Evolutionary conservation across 768 basidiomycete species (phyloP).

Genomic region (Basidioascus undulatus): DNA sequence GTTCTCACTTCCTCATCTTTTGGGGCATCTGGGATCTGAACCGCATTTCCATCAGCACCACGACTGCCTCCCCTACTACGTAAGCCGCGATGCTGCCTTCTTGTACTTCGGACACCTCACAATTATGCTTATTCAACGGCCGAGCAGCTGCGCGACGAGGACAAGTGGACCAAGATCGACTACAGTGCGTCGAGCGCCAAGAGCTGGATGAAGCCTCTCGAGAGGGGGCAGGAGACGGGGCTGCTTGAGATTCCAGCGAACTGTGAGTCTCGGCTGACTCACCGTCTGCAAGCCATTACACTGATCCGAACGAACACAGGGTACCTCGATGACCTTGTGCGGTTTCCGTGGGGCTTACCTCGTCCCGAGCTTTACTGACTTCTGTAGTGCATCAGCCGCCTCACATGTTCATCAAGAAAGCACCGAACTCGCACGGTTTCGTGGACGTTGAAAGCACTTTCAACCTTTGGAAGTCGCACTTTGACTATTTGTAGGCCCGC

Average conservation of each 20-base stretch:
- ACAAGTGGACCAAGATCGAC: slow-evolving; percentile 49
- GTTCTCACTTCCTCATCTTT: no score
- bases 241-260: slow-evolving; percentile 28
- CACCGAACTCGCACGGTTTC: slow-evolving; percentile 47
- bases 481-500: slow-evolving; percentile 46
- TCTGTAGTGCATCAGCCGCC: no score
- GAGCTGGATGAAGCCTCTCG: slow-evolving; percentile 52
- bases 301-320: no score
- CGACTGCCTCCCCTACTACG: slow-evolving; percentile 38
- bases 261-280: no score
- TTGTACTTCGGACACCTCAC: no score
- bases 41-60: no score
- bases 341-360: no score
- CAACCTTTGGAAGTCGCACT: slow-evolving; percentile 51
- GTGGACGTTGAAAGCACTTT: slow-evolving; percentile 44
- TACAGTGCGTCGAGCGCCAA: slow-evolving; percentile 29
- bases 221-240: slow-evolving; percentile 37
- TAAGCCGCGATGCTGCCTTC: no score
- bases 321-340: slow-evolving; percentile 48
- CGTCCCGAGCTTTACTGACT: no score
- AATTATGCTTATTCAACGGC: no score
- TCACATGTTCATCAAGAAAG: slow-evolving; percentile 41
- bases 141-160: slow-evolving; percentile 41
- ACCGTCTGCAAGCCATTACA: no score
- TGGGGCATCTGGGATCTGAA: no score